Evolutionary conservation across 139 green algal genomes (phyloP).

Genomic region (Tetraselmis striata): DNA sequence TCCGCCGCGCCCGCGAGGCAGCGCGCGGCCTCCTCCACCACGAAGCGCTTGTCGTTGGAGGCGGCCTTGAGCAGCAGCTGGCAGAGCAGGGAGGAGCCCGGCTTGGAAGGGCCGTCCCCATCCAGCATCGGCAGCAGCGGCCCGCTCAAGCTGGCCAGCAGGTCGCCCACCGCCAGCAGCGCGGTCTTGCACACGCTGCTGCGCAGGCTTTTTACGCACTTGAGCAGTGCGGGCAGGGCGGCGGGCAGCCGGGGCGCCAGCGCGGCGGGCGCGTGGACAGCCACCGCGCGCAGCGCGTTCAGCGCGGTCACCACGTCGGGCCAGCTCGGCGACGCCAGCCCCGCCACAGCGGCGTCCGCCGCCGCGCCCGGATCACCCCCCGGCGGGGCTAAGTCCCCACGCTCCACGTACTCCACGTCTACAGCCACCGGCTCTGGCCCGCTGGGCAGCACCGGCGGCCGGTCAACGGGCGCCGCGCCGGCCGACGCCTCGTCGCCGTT

Average conservation of each 20-base stretch:
- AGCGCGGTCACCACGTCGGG: conserved; percentile 13
- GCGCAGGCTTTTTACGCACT: conserved; percentile 42
- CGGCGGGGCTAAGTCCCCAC: neutral
- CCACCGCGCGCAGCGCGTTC: conserved; percentile 27
- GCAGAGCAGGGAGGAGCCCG: conserved; percentile 37
- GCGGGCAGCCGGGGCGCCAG: conserved; percentile 12
- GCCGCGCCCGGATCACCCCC: neutral
- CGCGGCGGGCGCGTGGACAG: conserved; percentile 16
- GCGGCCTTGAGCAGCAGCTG: conserved; percentile 51
- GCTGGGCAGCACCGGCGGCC: conserved; percentile 27
- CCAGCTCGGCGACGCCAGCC: conserved; percentile 29
- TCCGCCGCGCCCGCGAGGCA: conserved; percentile 19
- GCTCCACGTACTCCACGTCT: conserved; percentile 30
- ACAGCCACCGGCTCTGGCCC: conserved; percentile 30
- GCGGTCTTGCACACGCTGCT: conserved; percentile 51
- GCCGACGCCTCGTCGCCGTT: neutral
- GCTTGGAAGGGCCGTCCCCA: conserved; percentile 26
- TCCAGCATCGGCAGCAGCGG: conserved; percentile 34
- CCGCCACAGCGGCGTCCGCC: neutral
- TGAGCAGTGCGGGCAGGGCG: conserved; percentile 34
- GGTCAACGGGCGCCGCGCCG: too few species aligned
- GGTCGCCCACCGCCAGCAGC: conserved; percentile 36
- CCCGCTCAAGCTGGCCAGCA: conserved; percentile 26
- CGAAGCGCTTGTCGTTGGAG: conserved; percentile 64
- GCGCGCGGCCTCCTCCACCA: conserved; percentile 48